Evolutionary conservation across 129 eudicot species (phyloP).

Genomic region (Helianthus annuus): HanXRQr2.0-SUNRISE NC_035439.2:81435153-81435652

Average conservation of each 20-base stretch:
- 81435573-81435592: too few species aligned
- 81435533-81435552: slow-evolving; percentile 51
- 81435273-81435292: slow-evolving; percentile 75
- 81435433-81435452: slow-evolving; percentile 41
- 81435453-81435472: slow-evolving; percentile 59
- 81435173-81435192: slow-evolving; percentile 40
- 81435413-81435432: slow-evolving; percentile 70
- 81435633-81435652: too few species aligned
- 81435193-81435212: slow-evolving; percentile 84
- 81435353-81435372: slow-evolving; percentile 42
- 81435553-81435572: too few species aligned
- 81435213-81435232: slow-evolving; percentile 83
- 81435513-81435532: slow-evolving; percentile 58
- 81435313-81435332: slow-evolving; percentile 86
- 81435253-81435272: slow-evolving; percentile 85
- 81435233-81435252: slow-evolving; percentile 94
- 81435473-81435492: slow-evolving; percentile 42
- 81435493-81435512: slow-evolving; percentile 67
- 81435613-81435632: too few species aligned
- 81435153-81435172: slow-evolving; percentile 50
- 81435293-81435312: slow-evolving; percentile 63
- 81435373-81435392: slow-evolving; percentile 65
- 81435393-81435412: slow-evolving; percentile 62
- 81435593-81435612: too few species aligned
- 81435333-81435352: slow-evolving; percentile 59